A percentile compares a stretch with the other conserved stretches of the same genome.
phyloP scores from a whole-genome alignment of 352 stramenopile species.

The Phytophthora vignae region DNA sequence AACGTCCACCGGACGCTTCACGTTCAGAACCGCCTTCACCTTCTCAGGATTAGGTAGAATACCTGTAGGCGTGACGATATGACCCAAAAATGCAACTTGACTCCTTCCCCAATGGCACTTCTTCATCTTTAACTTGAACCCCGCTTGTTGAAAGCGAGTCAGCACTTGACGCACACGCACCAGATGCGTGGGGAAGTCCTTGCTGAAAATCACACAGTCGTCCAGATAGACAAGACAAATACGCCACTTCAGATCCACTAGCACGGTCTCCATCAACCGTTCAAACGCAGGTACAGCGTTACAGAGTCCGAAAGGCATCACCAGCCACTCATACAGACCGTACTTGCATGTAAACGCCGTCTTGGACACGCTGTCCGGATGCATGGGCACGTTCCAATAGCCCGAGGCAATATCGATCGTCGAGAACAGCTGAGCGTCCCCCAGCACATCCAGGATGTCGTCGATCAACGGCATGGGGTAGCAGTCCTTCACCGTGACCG shows the following conservation, averaged over 20 bases:
- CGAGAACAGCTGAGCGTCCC: conserved; percentile 3
- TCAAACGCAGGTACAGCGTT: no score
- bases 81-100: conserved; percentile 7
- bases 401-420: conserved; percentile 1
- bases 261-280: no score
- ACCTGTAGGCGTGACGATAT: not conserved
- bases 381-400: conserved; percentile 1
- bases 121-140: conserved; percentile 14
- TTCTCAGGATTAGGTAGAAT: conserved; percentile 12
- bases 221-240: conserved; percentile 8
- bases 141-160: not conserved
- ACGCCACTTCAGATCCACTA: no score
- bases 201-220: conserved; percentile 10
- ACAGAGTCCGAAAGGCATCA: no score
- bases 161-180: not conserved
- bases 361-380: not conserved
- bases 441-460: conserved; percentile 19
- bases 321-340: no score
- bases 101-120: conserved; percentile 13
- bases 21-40: conserved; percentile 10
- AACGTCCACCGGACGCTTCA: not conserved
- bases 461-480: conserved; percentile 17
- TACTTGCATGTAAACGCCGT: conserved; percentile 5
- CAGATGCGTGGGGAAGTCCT: conserved; percentile 8
- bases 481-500: conserved; percentile 10